Evolutionary conservation across 768 basidiomycete genomes (phyloP).

Genomic region (Lentinus brumalis): DNA sequence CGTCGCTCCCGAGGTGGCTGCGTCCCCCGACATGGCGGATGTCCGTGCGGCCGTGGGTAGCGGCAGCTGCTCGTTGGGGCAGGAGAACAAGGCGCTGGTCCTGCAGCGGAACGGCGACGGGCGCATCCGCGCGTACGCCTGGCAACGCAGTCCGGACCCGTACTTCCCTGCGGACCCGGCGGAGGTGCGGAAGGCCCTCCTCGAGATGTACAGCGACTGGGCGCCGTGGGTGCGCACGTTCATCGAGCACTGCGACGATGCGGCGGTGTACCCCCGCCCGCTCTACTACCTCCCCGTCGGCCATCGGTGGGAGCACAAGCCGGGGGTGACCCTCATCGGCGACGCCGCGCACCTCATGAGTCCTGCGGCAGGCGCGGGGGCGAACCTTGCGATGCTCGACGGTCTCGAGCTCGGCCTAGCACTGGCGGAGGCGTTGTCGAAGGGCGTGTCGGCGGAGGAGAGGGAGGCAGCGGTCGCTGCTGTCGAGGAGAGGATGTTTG

Average conservation of each 20-base stretch:
- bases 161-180: constrained; percentile 9
- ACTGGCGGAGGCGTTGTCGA: constrained; percentile 1
- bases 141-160: constrained; percentile 13
- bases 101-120: constrained; percentile 37
- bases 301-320: constrained; percentile 16
- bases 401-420: constrained; percentile 19
- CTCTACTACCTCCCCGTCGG: constrained; percentile 16
- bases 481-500: constrained; percentile 6
- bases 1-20: constrained; percentile 24
- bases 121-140: constrained; percentile 17
- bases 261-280: constrained; percentile 15
- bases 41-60: constrained; percentile 24
- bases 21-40: constrained; percentile 3
- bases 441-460: not conserved
- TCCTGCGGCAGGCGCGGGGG: constrained; percentile 40
- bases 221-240: constrained; percentile 16
- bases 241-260: constrained; percentile 9
- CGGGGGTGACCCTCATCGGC: constrained; percentile 11
- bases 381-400: constrained; percentile 38
- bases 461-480: constrained; percentile 5
- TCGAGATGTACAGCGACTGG: constrained; percentile 6
- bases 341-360: constrained; percentile 43
- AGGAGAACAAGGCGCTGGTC: constrained; percentile 29
- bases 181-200: constrained; percentile 11
- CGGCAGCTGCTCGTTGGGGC: constrained; percentile 31